Base-by-base conservation (phyloP, 352 stramenopile genomes). In the Pythium grandisporangium region DNA sequence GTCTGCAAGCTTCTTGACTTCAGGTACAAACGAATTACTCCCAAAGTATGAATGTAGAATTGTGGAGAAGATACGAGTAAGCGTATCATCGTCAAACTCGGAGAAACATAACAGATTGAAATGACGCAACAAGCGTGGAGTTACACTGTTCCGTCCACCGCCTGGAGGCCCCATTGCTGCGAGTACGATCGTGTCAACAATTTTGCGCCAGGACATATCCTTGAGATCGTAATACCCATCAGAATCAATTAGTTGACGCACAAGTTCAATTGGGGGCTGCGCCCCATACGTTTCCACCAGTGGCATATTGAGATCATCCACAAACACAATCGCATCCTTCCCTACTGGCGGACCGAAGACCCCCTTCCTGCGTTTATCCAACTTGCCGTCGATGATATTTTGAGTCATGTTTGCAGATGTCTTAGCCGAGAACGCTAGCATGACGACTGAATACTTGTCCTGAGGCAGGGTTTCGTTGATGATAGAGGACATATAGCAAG, bases 231-330 rank as follows among this genome's bases (percentile, higher is more conserved):
- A 97, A 61, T 93, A 95, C 0, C 90, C 90, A 14, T 73, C 87
- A 17, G 55, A 82, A 46, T 96, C 86, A 27, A 97, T 79, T 13
- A 96, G 68, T 51, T 97, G 89, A 6, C 89, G 71, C 26, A 97
- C 61, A 16, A 97, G 60, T 47, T 97, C 90, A 30, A 97, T 93
- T 1, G 90, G 90, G 16, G 89, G 89, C 55, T 97, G 90, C 2
- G 89, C 90, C 4, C 87, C 90, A 46, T 97, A 97, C 4, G 80
- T 95, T 55, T 97, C 89, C 1, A 97, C 84, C 5, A 96, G 61
- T n/a, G 90, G 90, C 90, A 97, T 97, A 40, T 97, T 97, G n/a
- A 97, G 50, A 55, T 97, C 89, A 43, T 97, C 90, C 3, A 97
- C 86, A 59, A 97, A 97, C 10, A 97, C 53, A 7, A 97, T 71